Base-by-base conservation (phyloP, 345 rosid species). In the Reutealis trisperma region DNA sequence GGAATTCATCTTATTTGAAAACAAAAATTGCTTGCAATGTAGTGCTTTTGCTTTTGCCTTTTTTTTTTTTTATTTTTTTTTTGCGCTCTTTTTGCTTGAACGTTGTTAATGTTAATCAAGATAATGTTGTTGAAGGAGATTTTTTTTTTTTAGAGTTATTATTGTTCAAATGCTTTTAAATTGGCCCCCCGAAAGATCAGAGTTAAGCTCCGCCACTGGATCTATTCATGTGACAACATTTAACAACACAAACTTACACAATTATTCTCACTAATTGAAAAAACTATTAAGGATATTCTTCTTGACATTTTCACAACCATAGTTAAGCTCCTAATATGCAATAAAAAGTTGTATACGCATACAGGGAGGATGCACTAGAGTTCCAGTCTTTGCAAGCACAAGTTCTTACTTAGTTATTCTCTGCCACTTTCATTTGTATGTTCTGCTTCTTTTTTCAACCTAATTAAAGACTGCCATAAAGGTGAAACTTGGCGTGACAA, bases 231-330 rank as follows among this genome's bases (percentile, higher is more conserved):
- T 21, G 34, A 49, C 34, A 67, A 2, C 13, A n/a, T 21, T 41
- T 44, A 47, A 51, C 34, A 15, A 3, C 22, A 18, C 22, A 54
- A 49, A 51, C 22, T 6, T 67, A 16, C 55, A 5, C n/a, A n/a
- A n/a, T 67, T 22, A 41, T 14, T 41, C 51, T 65, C 49, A 65
- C 70, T n/a, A 65, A n/a, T 10, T 65, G 30, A 64, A 64, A 64
- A 37, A 62, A 24, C 15, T 25, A 27, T 12, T 12, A 63, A 65
- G 47, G 45, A 65, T 41, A 65, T 6, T n/a, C 54, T 37, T 44
- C 30, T 8, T 45, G 34, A 45, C 51, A 41, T 45, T 44, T 45
- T 49, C n/a, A 16, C n/a, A 14, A 11, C 19, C 70, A 67, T 41
- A 54, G 2, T 9, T 18, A 65, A 37, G 69, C 24, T 41, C 41